Evolutionary conservation across 78 protist species (phyloP).

Genomic region (Protostelium mycophagum): DNA sequence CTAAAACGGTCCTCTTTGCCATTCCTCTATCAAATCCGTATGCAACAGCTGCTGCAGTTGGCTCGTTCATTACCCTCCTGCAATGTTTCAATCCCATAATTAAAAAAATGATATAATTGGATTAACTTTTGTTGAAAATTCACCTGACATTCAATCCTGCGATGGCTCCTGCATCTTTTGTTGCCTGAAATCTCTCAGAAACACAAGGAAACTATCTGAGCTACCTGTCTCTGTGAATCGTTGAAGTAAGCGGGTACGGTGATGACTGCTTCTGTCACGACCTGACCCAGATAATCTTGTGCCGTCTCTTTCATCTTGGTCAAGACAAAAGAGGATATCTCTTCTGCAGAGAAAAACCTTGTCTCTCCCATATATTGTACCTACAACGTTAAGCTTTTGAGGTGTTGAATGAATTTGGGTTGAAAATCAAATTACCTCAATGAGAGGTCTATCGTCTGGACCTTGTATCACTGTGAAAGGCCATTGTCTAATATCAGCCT

Average conservation of each 20-base stretch:
- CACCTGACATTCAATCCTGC: slow-evolving; percentile 96
- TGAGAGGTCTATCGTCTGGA: slow-evolving; percentile 23
- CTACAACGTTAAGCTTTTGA: slow-evolving; percentile 81
- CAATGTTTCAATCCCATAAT: too few relatives aligned
- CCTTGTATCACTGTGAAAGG: slow-evolving; percentile 74
- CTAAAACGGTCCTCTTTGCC: slow-evolving; percentile 56
- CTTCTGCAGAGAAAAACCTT: slow-evolving; percentile 88
- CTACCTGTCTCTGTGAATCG: slow-evolving; percentile 94
- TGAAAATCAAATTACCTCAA: slow-evolving; percentile 83
- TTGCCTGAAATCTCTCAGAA: slow-evolving; percentile 97
- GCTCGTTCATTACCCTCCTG: slow-evolving; percentile 99
- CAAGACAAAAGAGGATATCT: slow-evolving; percentile 95
- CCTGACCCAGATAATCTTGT: slow-evolving; percentile 50
- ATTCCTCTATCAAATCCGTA: slow-evolving; percentile 79
- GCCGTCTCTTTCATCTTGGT: slow-evolving; percentile 86
- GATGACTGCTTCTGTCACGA: slow-evolving; percentile 8
- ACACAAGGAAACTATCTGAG: too few relatives aligned
- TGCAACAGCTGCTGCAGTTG: slow-evolving; percentile 99
- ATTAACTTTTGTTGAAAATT: slow-evolving; percentile 94
- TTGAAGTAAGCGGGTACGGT: slow-evolving; percentile 93
- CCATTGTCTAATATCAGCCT: slow-evolving; percentile 7
- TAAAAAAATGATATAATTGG: too few relatives aligned
- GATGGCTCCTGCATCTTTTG: slow-evolving; percentile 98
- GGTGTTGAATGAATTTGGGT: slow-evolving; percentile 67
- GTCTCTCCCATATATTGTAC: slow-evolving; percentile 78